A percentile compares a stretch with the other conserved stretches of the same genome.
Conservation (phyloP, 2,329 filamentous ascomycete genomes). For the Aspergillus sclerotialis region DNA sequence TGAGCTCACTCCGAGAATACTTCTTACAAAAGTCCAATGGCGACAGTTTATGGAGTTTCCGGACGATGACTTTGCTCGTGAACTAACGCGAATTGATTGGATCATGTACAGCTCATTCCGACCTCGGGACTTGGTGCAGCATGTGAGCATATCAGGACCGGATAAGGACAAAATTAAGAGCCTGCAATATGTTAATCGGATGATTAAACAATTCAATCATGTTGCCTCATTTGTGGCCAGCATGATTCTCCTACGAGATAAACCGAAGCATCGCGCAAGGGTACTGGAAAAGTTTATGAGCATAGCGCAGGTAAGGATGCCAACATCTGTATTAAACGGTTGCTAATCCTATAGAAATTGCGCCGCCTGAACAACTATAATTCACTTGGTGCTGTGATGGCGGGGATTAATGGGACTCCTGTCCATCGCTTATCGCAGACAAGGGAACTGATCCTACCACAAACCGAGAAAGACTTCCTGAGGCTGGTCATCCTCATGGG, state of each 20-base stretch:
- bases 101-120: conserved; percentile 95
- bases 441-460: conserved; percentile 62
- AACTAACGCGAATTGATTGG: conserved; percentile 95
- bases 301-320: conserved; percentile 53
- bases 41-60: conserved; percentile 81
- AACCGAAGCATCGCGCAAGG: conserved; percentile 85
- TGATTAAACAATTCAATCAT: conserved; percentile 90
- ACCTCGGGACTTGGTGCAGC: conserved; percentile 84
- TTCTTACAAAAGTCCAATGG: conserved; percentile 79
- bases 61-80: conserved; percentile 78
- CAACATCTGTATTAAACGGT: no score
- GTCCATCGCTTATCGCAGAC: conserved; percentile 80
- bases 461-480: conserved; percentile 76
- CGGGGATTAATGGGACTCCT: conserved; percentile 81
- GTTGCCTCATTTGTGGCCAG: conserved; percentile 75
- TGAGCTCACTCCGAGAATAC: conserved; percentile 60
- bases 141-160: conserved; percentile 65
- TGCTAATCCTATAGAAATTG: conserved; percentile 51
- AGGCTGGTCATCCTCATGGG: conserved; percentile 88
- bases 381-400: conserved; percentile 84
- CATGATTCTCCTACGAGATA: conserved; percentile 82
- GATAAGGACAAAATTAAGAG: conserved; percentile 55
- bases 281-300: conserved; percentile 96
- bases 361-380: conserved; percentile 96
- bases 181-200: conserved; percentile 81